Evolutionary conservation across 805 yeast species (phyloP).

Genomic region (Lipomyces oligophaga): DNA sequence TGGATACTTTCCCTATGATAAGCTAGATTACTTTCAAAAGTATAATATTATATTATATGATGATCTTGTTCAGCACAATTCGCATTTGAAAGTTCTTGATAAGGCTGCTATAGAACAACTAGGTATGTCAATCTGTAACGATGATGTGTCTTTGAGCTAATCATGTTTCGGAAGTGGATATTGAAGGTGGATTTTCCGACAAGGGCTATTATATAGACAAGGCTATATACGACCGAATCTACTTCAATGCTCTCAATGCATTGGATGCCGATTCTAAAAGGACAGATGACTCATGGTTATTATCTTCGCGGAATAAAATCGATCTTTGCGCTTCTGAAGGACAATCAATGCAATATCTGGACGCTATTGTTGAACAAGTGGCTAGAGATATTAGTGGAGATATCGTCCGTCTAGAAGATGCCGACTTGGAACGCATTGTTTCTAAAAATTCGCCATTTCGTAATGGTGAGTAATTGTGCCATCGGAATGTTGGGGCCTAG

Average conservation of each 20-base stretch:
- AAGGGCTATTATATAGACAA: too few species aligned
- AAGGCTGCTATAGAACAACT: too few species aligned
- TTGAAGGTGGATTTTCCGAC: too few species aligned
- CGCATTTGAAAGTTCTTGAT: too few species aligned
- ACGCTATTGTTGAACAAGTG: constrained; percentile 15
- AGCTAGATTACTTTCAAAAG: too few species aligned
- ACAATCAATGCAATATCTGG: constrained; percentile 22
- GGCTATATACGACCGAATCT: neutral
- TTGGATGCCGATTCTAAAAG: too few species aligned
- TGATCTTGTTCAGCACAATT: too few species aligned
- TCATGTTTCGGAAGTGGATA: too few species aligned
- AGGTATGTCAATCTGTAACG: too few species aligned
- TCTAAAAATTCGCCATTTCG: constrained; percentile 8
- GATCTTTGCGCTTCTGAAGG: constrained; percentile 15
- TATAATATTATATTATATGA: too few species aligned
- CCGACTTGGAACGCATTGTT: constrained; percentile 16
- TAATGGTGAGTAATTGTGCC: neutral
- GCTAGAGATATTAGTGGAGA: constrained; percentile 20
- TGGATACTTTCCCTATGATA: too few species aligned
- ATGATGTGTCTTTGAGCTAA: too few species aligned
- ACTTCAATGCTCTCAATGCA: constrained; percentile 6
- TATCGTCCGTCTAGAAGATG: constrained; percentile 15
- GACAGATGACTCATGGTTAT: constrained; percentile 12
- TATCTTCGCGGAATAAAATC: constrained; percentile 15
- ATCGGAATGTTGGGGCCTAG: neutral